Evolutionary conservation across 2,329 filamentous ascomycete genomes (phyloP).

Genomic region (Rutstroemia sp.): DNA sequence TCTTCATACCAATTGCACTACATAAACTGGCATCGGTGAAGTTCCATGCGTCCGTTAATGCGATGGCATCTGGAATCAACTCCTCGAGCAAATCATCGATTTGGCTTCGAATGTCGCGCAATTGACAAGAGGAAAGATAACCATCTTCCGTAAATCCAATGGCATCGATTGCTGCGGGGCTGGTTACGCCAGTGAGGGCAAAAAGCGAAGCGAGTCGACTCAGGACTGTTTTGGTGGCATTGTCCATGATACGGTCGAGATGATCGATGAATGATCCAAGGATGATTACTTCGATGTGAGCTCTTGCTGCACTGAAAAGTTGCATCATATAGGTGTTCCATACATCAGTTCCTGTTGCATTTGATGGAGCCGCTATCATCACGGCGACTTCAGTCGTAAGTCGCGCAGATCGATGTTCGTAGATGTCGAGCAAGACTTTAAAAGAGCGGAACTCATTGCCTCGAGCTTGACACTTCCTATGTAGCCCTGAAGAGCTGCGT

Average conservation of each 20-base stretch:
- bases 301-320: not conserved
- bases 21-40: slow-evolving; percentile 21
- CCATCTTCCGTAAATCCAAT: slow-evolving; percentile 6
- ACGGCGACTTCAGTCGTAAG: not conserved
- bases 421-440: not conserved
- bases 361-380: not conserved
- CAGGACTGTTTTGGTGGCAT: not conserved
- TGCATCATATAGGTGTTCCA: not conserved
- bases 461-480: not conserved
- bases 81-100: slow-evolving; percentile 15
- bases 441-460: not conserved
- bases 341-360: not conserved
- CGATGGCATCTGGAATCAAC: slow-evolving; percentile 22
- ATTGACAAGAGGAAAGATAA: not conserved
- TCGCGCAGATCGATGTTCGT: not conserved
- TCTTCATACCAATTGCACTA: slow-evolving; percentile 18
- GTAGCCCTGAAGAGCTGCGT: not conserved
- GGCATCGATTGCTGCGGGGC: not conserved
- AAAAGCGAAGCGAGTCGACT: slow-evolving; percentile 15
- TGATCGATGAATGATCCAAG: not conserved
- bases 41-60: slow-evolving; percentile 23
- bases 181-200: slow-evolving; percentile 19
- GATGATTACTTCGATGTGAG: not conserved
- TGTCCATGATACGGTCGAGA: not conserved
- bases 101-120: not conserved